Evolutionary conservation across 108 stramenopile species (phyloP).

Genomic region (Discostella pseudostelligera): DNA sequence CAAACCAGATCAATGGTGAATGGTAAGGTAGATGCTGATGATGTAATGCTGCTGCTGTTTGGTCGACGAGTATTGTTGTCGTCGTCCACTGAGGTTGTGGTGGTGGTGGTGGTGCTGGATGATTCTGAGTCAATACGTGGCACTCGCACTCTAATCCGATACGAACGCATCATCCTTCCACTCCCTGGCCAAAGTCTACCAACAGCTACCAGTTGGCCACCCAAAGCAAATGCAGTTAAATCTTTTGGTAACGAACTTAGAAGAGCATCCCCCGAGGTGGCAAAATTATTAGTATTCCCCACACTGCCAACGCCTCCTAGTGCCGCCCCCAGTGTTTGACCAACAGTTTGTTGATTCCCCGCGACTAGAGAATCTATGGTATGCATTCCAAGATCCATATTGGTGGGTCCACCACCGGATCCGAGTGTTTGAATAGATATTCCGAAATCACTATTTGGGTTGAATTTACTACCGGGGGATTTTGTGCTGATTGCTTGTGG

Average conservation of each 20-base stretch:
- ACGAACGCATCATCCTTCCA: constrained; percentile 83
- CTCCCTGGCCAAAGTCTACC: constrained; percentile 56
- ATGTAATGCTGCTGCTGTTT: neutral
- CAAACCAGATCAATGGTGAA: constrained; percentile 38
- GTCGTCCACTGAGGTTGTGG: neutral
- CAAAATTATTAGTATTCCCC: neutral
- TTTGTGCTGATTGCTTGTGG: too few species aligned
- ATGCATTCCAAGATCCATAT: neutral
- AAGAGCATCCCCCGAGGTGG: constrained; percentile 25
- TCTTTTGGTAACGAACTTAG: constrained; percentile 33
- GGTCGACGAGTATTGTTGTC: neutral
- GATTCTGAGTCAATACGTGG: constrained; percentile 30
- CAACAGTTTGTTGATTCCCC: constrained; percentile 12
- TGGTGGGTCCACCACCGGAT: neutral
- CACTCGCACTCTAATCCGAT: constrained; percentile 55
- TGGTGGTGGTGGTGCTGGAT: constrained; percentile 34
- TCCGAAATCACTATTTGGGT: neutral
- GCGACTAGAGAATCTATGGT: neutral
- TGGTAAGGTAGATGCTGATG: constrained; percentile 9
- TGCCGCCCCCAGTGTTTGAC: constrained; percentile 9
- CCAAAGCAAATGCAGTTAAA: constrained; percentile 18
- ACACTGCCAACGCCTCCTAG: constrained; percentile 13
- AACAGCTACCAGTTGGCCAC: constrained; percentile 29
- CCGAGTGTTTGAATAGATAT: constrained; percentile 21
- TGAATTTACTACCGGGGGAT: neutral